These are phyloP conservation scores for Rhizopogon rudus DNA, from an alignment of 768 basidiomycete species.

Conservation along the genomic window DNA sequence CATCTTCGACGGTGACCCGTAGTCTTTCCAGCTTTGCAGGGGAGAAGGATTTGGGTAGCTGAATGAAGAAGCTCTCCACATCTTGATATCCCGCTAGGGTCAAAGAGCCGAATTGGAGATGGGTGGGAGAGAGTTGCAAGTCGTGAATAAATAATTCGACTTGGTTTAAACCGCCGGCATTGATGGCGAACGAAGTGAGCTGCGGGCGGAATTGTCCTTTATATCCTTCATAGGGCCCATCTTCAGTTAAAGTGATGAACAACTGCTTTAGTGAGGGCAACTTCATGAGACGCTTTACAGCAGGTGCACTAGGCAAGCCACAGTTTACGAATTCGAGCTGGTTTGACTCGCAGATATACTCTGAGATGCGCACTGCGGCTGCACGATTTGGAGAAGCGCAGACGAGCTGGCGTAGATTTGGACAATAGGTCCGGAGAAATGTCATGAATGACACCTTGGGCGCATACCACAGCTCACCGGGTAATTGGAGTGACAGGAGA, in stretches of 20 bases:
- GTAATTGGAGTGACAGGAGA: background rate
- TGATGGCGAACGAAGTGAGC: background rate
- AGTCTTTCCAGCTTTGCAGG: background rate
- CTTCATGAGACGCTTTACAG: slow-evolving; percentile 2
- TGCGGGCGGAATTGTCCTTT: background rate
- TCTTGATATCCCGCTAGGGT: background rate
- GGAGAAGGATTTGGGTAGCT: background rate
- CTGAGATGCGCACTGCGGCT: background rate
- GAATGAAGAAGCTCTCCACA: background rate
- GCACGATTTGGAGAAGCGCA: background rate
- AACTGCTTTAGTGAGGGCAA: background rate
- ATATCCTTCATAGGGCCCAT: background rate
- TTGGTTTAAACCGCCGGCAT: background rate
- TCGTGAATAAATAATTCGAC: background rate
- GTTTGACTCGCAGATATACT: slow-evolving; percentile 2
- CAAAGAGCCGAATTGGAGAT: background rate
- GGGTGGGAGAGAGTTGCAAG: background rate
- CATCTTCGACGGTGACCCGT: background rate
- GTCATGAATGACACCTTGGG: slow-evolving; percentile 3
- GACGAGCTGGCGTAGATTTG: background rate
- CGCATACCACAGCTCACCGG: background rate
- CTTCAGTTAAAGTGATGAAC: background rate
- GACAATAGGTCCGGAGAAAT: slow-evolving; percentile 1
- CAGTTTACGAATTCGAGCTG: background rate
- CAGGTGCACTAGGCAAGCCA: background rate